These are phyloP conservation scores for Beauveria scarabaeidicola DNA, from an alignment of 2,329 filamentous ascomycete genomes.

Conservation along the genomic window DNA sequence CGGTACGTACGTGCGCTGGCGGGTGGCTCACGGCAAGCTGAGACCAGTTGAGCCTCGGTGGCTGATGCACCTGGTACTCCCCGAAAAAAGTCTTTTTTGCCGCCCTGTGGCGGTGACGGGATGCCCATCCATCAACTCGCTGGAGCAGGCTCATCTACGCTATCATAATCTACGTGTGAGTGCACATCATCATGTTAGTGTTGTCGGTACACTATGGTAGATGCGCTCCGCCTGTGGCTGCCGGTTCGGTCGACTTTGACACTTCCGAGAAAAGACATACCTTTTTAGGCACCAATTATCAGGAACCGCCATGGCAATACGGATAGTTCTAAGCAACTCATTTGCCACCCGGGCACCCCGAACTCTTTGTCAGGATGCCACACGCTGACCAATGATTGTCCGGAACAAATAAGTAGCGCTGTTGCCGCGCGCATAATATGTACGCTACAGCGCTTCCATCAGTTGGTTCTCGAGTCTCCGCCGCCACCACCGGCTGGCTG, in stretches of 20 bases:
- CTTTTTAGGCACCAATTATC: not conserved
- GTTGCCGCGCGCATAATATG: conserved; percentile 4
- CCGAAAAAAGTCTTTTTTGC: not conserved
- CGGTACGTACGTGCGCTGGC: not conserved
- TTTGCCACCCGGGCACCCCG: not conserved
- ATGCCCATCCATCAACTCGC: not conserved
- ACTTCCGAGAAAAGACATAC: not conserved
- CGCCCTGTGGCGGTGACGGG: not conserved
- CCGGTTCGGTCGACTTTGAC: conserved; percentile 3
- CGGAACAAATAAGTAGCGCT: no score
- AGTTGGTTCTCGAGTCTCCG: not conserved
- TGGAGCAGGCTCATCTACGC: not conserved
- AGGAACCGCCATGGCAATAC: not conserved
- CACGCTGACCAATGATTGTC: not conserved
- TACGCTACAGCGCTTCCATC: not conserved
- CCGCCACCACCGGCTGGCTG: not conserved
- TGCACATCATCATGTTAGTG: not conserved
- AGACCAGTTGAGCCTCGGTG: not conserved
- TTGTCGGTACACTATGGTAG: not conserved
- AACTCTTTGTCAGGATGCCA: not conserved
- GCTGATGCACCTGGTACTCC: no score
- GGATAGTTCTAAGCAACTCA: not conserved
- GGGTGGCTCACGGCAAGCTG: not conserved
- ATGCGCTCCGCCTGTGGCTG: not conserved
- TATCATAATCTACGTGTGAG: not conserved